Percentiles rank a stretch among this genome's conserved stretches.
These are phyloP conservation scores for Apostasia ramifera DNA, from an alignment of 106 monocot species.

Conservation along the genomic window DNA sequence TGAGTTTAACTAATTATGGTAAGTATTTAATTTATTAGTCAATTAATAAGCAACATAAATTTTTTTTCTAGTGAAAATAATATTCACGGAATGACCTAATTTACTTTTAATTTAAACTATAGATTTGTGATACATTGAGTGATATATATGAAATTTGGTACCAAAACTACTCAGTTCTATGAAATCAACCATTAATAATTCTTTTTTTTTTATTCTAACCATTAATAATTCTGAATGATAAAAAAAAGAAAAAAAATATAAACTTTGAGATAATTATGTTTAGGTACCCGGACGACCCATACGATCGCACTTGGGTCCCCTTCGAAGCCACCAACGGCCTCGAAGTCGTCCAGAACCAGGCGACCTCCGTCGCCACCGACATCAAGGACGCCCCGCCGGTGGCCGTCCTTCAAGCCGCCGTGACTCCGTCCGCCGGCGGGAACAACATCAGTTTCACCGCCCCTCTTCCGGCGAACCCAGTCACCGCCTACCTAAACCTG, in stretches of 20 bases:
- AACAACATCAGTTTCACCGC: background rate
- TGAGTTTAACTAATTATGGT: too few species aligned
- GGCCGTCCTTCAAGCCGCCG: background rate
- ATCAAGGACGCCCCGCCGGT: background rate
- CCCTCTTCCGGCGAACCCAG: background rate
- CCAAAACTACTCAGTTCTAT: too few species aligned
- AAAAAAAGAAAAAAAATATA: too few species aligned
- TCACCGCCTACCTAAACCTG: background rate
- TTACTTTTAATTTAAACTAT: too few species aligned
- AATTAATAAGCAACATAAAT: too few species aligned
- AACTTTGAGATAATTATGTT: too few species aligned
- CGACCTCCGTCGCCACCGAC: background rate
- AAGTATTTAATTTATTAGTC: too few species aligned
- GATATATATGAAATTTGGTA: too few species aligned
- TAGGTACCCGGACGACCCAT: conserved; percentile 5
- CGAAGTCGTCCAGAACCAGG: background rate
- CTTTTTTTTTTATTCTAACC: background rate
- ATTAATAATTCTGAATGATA: background rate
- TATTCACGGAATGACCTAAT: too few species aligned
- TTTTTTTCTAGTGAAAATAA: too few species aligned
- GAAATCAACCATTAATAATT: too few species aligned
- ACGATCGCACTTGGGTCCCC: background rate
- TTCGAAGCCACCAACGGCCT: background rate
- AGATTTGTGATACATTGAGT: too few species aligned
- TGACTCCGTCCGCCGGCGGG: background rate